phyloP scores from a whole-genome alignment of 441 rosid genomes.

The Adansonia rubrostipa region DNA sequence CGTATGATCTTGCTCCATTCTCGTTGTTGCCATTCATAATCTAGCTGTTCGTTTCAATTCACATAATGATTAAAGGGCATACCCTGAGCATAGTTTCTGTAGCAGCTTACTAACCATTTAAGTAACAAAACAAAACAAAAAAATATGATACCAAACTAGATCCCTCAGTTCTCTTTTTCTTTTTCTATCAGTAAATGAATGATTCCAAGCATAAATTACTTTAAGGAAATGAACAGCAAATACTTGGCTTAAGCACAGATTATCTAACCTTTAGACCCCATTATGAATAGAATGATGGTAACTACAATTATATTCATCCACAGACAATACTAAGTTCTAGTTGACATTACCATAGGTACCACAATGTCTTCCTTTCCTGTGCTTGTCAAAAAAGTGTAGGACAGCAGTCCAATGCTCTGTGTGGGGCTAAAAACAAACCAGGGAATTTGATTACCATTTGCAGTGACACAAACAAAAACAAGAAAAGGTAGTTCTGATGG shows the following conservation, averaged over 20 bases:
- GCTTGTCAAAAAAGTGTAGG: constrained; percentile 85
- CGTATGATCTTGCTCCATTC: constrained; percentile 72
- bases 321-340: neutral
- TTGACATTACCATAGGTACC: constrained; percentile 84
- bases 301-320: neutral
- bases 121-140: neutral
- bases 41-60: constrained; percentile 61
- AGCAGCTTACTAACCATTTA: neutral
- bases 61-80: neutral
- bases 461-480: neutral
- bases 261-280: neutral
- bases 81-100: neutral
- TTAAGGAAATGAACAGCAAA: neutral
- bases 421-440: constrained; percentile 58
- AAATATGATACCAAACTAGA: neutral
- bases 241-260: neutral
- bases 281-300: neutral
- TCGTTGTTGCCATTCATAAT: constrained; percentile 58
- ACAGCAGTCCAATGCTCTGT: constrained; percentile 90
- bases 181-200: constrained; percentile 2
- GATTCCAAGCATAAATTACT: neutral
- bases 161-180: neutral
- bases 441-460: constrained; percentile 21
- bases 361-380: constrained; percentile 95
- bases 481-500: neutral